Percentiles rank a stretch among this genome's conserved stretches.
phyloP scores from a whole-genome alignment of 192 early-diverging fungal genomes.

The Haplosporangium gracile region DNA sequence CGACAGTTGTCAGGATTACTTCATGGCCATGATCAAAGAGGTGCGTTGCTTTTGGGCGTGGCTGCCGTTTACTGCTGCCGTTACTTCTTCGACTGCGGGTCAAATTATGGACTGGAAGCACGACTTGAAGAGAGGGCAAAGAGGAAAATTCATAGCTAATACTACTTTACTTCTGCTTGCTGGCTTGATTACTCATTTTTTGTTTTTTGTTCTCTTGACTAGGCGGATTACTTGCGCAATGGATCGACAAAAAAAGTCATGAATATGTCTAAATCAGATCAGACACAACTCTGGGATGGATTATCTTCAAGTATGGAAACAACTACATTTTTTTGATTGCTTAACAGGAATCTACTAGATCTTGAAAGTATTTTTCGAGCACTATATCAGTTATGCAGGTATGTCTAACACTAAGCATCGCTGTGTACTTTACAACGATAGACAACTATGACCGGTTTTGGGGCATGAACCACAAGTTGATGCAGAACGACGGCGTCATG shows the following conservation, averaged over 20 bases:
- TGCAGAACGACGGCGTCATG: slow-evolving; percentile 56
- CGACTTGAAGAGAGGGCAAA: not conserved
- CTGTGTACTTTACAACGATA: slow-evolving; percentile 9
- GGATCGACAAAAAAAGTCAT: slow-evolving; percentile 89
- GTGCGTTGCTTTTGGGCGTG: slow-evolving; percentile 31
- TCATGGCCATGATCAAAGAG: slow-evolving; percentile 93
- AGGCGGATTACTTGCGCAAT: slow-evolving; percentile 88
- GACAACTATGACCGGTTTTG: slow-evolving; percentile 71
- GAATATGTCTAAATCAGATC: slow-evolving; percentile 86
- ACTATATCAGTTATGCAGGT: not conserved
- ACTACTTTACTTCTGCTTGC: not conserved
- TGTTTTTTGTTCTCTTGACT: not conserved
- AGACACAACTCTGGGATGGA: slow-evolving; percentile 84
- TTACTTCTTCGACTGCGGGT: not conserved
- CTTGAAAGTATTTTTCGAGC: slow-evolving; percentile 29
- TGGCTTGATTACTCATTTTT: not conserved
- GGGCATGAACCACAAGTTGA: slow-evolving; percentile 72
- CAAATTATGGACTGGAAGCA: not conserved
- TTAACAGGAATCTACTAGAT: slow-evolving; percentile 55
- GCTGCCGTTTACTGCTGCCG: not conserved
- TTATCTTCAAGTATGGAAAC: slow-evolving; percentile 65
- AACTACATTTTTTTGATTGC: slow-evolving; percentile 2
- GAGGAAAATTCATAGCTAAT: not conserved
- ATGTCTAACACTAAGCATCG: not conserved
- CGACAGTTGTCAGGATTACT: slow-evolving; percentile 78